Evolutionary conservation across 257 asterid species (phyloP).

Genomic region (Ajuga chamaepitys): DNA sequence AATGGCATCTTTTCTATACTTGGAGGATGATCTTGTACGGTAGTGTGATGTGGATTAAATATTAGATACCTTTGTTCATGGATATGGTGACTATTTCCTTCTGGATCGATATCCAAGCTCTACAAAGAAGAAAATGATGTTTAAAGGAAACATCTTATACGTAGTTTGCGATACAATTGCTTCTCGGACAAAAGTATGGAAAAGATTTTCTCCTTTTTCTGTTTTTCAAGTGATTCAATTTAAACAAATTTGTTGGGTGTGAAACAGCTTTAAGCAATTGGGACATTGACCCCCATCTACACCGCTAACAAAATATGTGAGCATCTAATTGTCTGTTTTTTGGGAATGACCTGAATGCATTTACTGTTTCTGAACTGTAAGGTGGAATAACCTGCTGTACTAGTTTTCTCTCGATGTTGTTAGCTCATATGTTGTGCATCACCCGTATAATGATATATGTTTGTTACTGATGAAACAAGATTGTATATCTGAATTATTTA

Average conservation of each 20-base stretch:
- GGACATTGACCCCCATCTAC: background rate
- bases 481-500: background rate
- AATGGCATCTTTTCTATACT: background rate
- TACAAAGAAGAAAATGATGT: background rate
- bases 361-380: constrained; percentile 9
- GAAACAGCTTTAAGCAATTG: background rate
- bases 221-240: background rate
- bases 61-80: background rate
- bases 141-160: background rate
- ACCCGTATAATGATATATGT: background rate
- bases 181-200: background rate
- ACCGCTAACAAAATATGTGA: background rate
- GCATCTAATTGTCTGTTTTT: background rate
- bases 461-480: background rate
- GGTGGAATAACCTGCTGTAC: background rate
- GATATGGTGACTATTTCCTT: background rate
- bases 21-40: background rate
- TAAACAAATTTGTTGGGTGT: background rate
- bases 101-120: background rate
- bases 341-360: background rate
- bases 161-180: background rate
- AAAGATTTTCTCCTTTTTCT: background rate
- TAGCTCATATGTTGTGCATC: background rate
- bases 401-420: background rate
- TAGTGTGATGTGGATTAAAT: background rate